phyloP scores from a whole-genome alignment of 768 basidiomycete species.

The Termitomyces sp. region DNA sequence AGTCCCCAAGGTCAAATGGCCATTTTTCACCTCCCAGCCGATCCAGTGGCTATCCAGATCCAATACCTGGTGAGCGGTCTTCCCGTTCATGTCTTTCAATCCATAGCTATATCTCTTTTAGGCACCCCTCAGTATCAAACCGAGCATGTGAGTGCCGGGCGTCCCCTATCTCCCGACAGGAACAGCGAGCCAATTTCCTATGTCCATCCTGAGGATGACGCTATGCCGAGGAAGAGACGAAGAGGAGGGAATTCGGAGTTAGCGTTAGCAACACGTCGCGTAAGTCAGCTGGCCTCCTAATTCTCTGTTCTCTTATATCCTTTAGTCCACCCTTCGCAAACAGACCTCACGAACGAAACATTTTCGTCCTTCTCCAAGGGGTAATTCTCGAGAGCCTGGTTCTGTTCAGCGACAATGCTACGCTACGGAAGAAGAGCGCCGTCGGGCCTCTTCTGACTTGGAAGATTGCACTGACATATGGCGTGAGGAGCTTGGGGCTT shows the following conservation, averaged over 20 bases:
- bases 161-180: slow-evolving; percentile 33
- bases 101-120: slow-evolving; percentile 19
- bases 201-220: slow-evolving; percentile 21
- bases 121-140: slow-evolving; percentile 15
- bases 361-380: slow-evolving; percentile 22
- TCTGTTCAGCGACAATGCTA: slow-evolving; percentile 22
- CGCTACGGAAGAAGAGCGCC: slow-evolving; percentile 35
- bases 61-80: slow-evolving; percentile 7
- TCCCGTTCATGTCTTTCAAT: slow-evolving; percentile 7
- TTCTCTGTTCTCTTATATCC: background rate
- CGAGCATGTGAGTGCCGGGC: slow-evolving; percentile 24
- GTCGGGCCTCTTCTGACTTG: slow-evolving; percentile 66
- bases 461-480: slow-evolving; percentile 80
- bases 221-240: slow-evolving; percentile 43
- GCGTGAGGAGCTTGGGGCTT: slow-evolving; percentile 63
- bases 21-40: slow-evolving; percentile 19
- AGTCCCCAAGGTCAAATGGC: slow-evolving; percentile 16
- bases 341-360: slow-evolving; percentile 34
- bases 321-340: slow-evolving; percentile 37
- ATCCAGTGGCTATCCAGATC: slow-evolving; percentile 6
- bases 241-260: slow-evolving; percentile 44
- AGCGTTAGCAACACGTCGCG: slow-evolving; percentile 40
- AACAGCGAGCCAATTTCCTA: slow-evolving; percentile 28
- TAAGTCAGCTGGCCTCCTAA: slow-evolving; percentile 30
- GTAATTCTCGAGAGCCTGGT: slow-evolving; percentile 21